Evolutionary conservation across 495 filamentous ascomycete species (phyloP).

Genomic region (Amniculicola lignicola): DNA sequence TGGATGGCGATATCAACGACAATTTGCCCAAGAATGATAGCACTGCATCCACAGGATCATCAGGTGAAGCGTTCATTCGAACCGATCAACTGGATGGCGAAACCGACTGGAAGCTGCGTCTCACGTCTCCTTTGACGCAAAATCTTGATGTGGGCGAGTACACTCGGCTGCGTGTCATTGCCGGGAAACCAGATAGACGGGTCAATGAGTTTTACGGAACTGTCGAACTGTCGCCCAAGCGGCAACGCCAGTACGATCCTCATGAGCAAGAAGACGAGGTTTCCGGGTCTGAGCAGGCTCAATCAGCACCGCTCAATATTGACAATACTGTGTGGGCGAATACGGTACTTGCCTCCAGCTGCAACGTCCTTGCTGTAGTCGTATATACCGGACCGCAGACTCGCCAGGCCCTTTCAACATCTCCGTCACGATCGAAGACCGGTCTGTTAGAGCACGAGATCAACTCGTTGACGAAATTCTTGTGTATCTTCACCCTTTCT

Average conservation of each 20-base stretch:
- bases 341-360: conserved; percentile 91
- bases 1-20: conserved; percentile 42
- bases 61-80: conserved; percentile 91
- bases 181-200: conserved; percentile 81
- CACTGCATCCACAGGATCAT: conserved; percentile 34
- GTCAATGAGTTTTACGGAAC: conserved; percentile 94
- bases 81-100: conserved; percentile 98
- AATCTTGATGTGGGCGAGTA: conserved; percentile 64
- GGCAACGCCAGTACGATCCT: conserved; percentile 33
- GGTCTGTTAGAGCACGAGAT: conserved; percentile 94
- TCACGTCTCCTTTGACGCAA: conserved; percentile 83
- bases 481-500: conserved; percentile 81
- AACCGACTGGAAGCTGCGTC: conserved; percentile 95
- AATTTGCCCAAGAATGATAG: background rate
- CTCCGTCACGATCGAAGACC: conserved; percentile 84
- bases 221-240: conserved; percentile 56
- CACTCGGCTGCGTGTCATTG: conserved; percentile 70
- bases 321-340: conserved; percentile 99
- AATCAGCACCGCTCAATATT: conserved; percentile 75
- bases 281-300: conserved; percentile 1
- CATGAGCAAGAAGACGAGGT: conserved; percentile 18
- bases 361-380: conserved; percentile 78
- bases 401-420: conserved; percentile 88
- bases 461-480: conserved; percentile 95
- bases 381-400: conserved; percentile 95